These are phyloP conservation scores for Cyphellophora attinorum DNA, from an alignment of 2,329 filamentous ascomycete genomes.

Conservation along the genomic window DNA sequence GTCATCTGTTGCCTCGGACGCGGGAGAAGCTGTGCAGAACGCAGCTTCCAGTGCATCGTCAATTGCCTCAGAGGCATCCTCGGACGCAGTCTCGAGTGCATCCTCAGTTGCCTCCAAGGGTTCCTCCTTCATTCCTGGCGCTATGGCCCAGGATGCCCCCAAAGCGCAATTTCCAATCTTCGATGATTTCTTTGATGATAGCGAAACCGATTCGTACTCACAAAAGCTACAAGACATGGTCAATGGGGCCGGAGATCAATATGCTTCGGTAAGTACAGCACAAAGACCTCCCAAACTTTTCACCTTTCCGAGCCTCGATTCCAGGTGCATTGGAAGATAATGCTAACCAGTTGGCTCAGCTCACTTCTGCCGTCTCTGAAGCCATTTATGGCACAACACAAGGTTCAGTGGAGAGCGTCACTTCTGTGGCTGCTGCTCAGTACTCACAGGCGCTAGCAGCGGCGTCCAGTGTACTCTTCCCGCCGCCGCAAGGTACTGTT, in stretches of 20 bases:
- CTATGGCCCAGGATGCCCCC: constrained; percentile 40
- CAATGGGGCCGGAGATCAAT: constrained; percentile 42
- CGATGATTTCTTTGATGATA: constrained; percentile 41
- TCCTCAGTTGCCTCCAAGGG: constrained; percentile 14
- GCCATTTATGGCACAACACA: constrained; percentile 40
- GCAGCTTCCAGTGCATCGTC: constrained; percentile 11
- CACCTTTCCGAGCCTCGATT: too few species aligned
- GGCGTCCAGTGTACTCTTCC: constrained; percentile 48
- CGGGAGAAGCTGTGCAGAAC: constrained; percentile 9
- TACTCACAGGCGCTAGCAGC: constrained; percentile 48
- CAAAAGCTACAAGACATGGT: constrained; percentile 43
- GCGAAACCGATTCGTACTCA: constrained; percentile 37
- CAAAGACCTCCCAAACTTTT: too few species aligned
- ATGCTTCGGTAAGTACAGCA: constrained; percentile 42
- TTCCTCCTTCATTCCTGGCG: constrained; percentile 10
- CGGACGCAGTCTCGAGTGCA: constrained; percentile 19
- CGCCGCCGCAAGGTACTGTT: constrained; percentile 31
- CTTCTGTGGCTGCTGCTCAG: constrained; percentile 46
- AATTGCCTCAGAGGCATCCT: constrained; percentile 2
- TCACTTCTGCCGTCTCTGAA: constrained; percentile 45
- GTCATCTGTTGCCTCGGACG: constrained; percentile 25
- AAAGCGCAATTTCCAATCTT: constrained; percentile 37
- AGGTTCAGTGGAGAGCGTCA: constrained; percentile 39
- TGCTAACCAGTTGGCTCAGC: too few species aligned
- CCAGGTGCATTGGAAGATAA: too few species aligned